Evolutionary conservation across 2,329 filamentous ascomycete genomes (phyloP), one percentile per base, ranked within the genome.

Genomic region (Sarocladium kiliense): DNA sequence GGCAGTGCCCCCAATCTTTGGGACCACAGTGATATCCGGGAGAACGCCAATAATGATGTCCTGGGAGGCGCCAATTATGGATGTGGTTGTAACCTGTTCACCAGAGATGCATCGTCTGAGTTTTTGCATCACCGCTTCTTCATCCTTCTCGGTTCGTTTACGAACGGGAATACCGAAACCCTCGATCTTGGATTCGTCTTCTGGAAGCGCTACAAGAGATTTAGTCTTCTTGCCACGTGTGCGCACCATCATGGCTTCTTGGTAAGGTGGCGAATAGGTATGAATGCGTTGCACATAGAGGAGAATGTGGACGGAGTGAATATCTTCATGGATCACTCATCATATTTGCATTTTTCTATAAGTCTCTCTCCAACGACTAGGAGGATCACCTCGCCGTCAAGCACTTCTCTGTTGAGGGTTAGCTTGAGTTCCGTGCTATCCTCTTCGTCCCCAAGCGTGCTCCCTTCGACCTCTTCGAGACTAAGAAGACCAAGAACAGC

Each of bases 401-500:
- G 91, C 94, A 99, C 85, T 99, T 99, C 88, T 99, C 94, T 61
- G 94, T 99, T 63, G 94, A 99, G 84, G 94, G 94, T 87, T 94
- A 97, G 83, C 92, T 99, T 65, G 94, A 99, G 81, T 99, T 99
- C 91, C 93, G 93, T 64, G 94, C 94, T 64, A 96, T 99, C 77
- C 91, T 99, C 74, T 99, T 95, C 82, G 93, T 99, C 55, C 94
- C 94, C 74, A 97, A 99, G 90, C 93, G 94, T 70, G 94, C 94
- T 76, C 94, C 94, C 68, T 99, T 99, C 77, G 94, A 99, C 72
- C 89, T 99, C 61, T 99, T 99, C 76, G 94, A 99, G 89, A 97
- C 93, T 74, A 99, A 99, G 91, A 96, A 97, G 89, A 97, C 93
- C 73, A 99, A 99, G 91, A 99, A 97, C 89, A 99, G 99, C 89